A percentile compares a stretch with the other conserved stretches of the same genome.
These are phyloP conservation scores for Lophiotrema nucula DNA, from an alignment of 495 filamentous ascomycete genomes.

Conservation along the genomic window DNA sequence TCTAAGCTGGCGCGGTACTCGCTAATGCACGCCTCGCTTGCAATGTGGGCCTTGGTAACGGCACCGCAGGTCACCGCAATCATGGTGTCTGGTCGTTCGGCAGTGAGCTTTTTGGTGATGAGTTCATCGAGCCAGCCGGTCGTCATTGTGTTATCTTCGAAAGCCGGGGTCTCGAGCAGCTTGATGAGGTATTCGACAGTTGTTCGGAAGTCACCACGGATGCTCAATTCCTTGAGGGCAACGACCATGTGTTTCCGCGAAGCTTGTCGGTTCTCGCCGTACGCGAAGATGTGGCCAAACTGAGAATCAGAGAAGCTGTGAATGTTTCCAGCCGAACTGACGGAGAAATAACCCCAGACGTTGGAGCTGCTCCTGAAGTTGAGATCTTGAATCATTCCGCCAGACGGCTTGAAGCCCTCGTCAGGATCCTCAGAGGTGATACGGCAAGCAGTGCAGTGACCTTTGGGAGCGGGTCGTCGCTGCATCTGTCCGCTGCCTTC, in stretches of 20 bases:
- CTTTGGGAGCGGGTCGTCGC: slow-evolving; percentile 86
- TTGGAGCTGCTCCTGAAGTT: slow-evolving; percentile 99
- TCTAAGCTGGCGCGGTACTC: slow-evolving; percentile 89
- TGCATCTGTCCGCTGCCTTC: slow-evolving; percentile 82
- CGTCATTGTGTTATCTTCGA: slow-evolving; percentile 98
- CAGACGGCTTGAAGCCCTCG: slow-evolving; percentile 99
- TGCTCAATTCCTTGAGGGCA: slow-evolving; percentile 96
- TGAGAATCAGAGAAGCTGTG: slow-evolving; percentile 99
- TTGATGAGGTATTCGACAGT: slow-evolving; percentile 99
- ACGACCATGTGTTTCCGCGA: slow-evolving; percentile 99
- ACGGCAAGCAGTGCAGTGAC: slow-evolving; percentile 96
- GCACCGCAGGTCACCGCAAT: slow-evolving; percentile 91
- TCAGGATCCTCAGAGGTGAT: slow-evolving; percentile 99
- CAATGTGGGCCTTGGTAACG: slow-evolving; percentile 89
- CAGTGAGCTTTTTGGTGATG: slow-evolving; percentile 95
- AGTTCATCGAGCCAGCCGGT: slow-evolving; percentile 99
- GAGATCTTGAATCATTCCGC: slow-evolving; percentile 97
- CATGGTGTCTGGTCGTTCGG: slow-evolving; percentile 89
- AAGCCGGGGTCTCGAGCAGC: slow-evolving; percentile 94
- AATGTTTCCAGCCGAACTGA: slow-evolving; percentile 92
- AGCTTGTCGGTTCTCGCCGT: slow-evolving; percentile 91
- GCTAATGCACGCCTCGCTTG: slow-evolving; percentile 79
- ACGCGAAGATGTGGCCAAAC: slow-evolving; percentile 99
- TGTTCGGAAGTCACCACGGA: slow-evolving; percentile 98
- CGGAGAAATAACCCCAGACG: slow-evolving; percentile 99